A percentile compares a stretch with the other conserved stretches of the same genome.
Conservation (phyloP, 2,329 filamentous ascomycete genomes). For the Botrytis medusae region DNA sequence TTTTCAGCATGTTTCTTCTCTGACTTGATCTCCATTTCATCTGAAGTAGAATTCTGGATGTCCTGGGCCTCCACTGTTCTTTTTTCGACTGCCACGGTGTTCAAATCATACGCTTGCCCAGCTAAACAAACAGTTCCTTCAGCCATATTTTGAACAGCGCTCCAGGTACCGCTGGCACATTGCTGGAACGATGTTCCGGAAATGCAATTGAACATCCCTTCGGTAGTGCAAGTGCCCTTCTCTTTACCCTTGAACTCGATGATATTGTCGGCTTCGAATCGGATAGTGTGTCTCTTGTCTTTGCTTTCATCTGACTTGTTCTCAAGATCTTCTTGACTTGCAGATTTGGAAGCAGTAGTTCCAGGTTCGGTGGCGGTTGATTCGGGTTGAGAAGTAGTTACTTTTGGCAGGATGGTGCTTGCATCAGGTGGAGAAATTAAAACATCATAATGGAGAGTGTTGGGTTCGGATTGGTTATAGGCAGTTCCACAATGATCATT, state of each 20-base stretch:
- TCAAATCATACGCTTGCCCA: constrained; percentile 46
- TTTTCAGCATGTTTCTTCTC: background rate
- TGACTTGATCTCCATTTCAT: background rate
- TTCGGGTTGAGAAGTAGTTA: background rate
- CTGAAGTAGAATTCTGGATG: background rate
- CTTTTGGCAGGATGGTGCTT: too few species aligned
- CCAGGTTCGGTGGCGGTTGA: background rate
- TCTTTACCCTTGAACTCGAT: background rate
- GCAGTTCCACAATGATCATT: background rate
- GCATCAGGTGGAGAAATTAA: background rate
- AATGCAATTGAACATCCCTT: constrained; percentile 57
- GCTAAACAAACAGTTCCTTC: constrained; percentile 48
- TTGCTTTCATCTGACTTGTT: background rate
- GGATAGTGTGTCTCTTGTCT: background rate
- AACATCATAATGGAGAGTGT: background rate
- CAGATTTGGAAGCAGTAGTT: background rate
- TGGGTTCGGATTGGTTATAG: background rate
- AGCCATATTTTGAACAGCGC: constrained; percentile 45
- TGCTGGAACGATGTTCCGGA: constrained; percentile 54
- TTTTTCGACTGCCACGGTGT: constrained; percentile 36
- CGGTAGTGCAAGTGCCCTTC: constrained; percentile 47
- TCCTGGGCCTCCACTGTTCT: background rate
- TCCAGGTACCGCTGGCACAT: constrained; percentile 55
- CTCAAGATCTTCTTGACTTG: background rate
- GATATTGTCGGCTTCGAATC: background rate